Conservation (phyloP, 2,329 filamentous ascomycete genomes). For the Alternaria ventricosa region DNA sequence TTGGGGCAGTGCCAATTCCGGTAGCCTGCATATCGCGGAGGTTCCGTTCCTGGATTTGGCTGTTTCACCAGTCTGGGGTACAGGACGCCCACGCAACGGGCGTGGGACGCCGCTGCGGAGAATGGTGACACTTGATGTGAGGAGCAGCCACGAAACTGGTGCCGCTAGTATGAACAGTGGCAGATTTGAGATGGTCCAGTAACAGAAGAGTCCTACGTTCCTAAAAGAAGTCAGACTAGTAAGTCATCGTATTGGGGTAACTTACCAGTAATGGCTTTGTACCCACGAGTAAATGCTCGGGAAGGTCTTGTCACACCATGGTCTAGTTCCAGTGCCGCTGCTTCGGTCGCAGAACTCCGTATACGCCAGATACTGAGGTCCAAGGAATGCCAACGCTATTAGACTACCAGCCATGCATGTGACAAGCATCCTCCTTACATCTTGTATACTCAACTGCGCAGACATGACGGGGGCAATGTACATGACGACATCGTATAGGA, state of each 20-base stretch:
- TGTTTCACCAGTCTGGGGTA: constrained; percentile 19
- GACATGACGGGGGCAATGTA: constrained; percentile 50
- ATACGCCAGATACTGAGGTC: constrained; percentile 81
- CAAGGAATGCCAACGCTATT: constrained; percentile 69
- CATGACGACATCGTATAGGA: constrained; percentile 59
- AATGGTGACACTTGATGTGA: constrained; percentile 59
- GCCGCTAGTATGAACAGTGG: constrained; percentile 85
- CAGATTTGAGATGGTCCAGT: constrained; percentile 87
- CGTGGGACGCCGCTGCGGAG: constrained; percentile 54
- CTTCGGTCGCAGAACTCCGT: constrained; percentile 60
- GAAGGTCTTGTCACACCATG: constrained; percentile 76
- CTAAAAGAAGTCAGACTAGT: constrained; percentile 55
- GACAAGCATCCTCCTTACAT: constrained; percentile 61
- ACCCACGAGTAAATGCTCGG: constrained; percentile 94
- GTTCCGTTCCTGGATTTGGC: constrained; percentile 6
- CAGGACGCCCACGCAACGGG: constrained; percentile 29
- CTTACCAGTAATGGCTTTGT: constrained; percentile 87
- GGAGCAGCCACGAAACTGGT: constrained; percentile 75
- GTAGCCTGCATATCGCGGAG: constrained; percentile 21
- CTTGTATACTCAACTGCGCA: constrained; percentile 43
- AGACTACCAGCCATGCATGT: constrained; percentile 71
- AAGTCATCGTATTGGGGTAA: constrained; percentile 6
- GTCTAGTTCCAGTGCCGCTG: constrained; percentile 46
- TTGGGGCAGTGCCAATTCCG: constrained; percentile 72
- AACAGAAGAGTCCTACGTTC: constrained; percentile 85